A percentile compares a stretch with the other conserved stretches of the same genome.
phyloP scores from a whole-genome alignment of 352 stramenopile genomes.

The Saprolegnia parasitica region DNA sequence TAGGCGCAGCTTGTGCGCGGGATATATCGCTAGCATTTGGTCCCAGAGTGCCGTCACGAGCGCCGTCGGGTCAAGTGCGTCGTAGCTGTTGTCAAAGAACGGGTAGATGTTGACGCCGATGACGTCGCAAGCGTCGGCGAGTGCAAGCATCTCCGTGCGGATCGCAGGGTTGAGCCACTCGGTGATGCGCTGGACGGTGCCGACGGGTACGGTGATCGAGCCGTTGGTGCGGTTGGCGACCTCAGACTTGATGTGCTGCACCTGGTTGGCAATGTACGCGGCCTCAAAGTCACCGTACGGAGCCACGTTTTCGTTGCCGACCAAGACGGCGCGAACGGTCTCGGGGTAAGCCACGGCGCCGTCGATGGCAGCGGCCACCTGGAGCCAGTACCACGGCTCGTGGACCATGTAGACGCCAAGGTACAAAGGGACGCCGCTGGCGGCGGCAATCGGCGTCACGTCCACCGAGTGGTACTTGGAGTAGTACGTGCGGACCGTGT shows the following conservation, averaged over 20 bases:
- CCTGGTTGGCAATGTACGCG: constrained; percentile 36
- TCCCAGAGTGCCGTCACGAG: constrained; percentile 44
- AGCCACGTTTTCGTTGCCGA: constrained; percentile 73
- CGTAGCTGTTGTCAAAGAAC: constrained; percentile 55
- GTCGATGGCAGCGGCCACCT: constrained; percentile 44
- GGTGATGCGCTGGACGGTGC: constrained; percentile 61
- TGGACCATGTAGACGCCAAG: constrained; percentile 74
- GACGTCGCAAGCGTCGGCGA: constrained; percentile 43
- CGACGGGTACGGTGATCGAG: constrained; percentile 38
- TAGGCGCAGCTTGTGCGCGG: constrained; percentile 39
- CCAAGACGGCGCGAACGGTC: constrained; percentile 54
- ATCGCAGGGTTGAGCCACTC: constrained; percentile 47
- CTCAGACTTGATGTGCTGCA: constrained; percentile 31
- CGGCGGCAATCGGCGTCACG: constrained; percentile 41
- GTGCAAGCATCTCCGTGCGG: constrained; percentile 38
- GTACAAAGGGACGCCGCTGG: constrained; percentile 51
- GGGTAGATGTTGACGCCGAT: constrained; percentile 56
- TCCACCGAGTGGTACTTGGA: constrained; percentile 55
- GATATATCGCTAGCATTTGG: constrained; percentile 40
- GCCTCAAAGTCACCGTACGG: constrained; percentile 44
- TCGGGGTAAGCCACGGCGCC: constrained; percentile 47
- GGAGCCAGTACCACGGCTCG: constrained; percentile 51
- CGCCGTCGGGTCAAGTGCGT: constrained; percentile 38
- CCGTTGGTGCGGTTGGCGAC: neutral
- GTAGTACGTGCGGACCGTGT: constrained; percentile 72